Conservation (phyloP, 176 grass and related monocot species). For the Paspalum notatum region DNA sequence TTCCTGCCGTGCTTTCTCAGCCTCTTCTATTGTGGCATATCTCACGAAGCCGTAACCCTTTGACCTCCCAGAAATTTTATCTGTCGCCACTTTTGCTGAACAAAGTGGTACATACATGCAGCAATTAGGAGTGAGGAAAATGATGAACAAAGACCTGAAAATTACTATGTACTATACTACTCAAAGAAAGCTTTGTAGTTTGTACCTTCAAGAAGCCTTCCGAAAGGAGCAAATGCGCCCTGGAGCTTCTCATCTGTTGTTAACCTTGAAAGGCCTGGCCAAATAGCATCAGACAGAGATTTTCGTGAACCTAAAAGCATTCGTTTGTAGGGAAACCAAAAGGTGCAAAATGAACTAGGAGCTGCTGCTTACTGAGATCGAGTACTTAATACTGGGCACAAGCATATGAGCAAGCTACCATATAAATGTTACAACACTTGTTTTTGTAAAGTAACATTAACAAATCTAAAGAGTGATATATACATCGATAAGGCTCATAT, state of each 20-base stretch:
- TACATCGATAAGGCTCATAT: too few relatives aligned
- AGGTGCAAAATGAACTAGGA: background rate
- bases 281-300: conserved; percentile 14
- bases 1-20: conserved; percentile 68
- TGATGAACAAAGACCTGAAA: conserved; percentile 4
- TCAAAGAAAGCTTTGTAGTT: background rate
- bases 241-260: conserved; percentile 84
- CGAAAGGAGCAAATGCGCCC: conserved; percentile 70
- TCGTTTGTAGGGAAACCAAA: background rate
- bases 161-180: conserved; percentile 15
- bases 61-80: conserved; percentile 82
- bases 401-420: background rate
- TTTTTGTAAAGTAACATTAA: too few relatives aligned
- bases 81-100: conserved; percentile 78
- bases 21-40: conserved; percentile 72
- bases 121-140: conserved; percentile 30
- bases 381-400: background rate
- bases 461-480: too few relatives aligned
- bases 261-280: conserved; percentile 81
- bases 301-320: background rate
- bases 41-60: conserved; percentile 89
- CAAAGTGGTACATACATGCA: background rate
- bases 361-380: background rate
- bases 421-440: too few relatives aligned
- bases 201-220: conserved; percentile 78